phyloP scores from a whole-genome alignment of 1,284 basidiomycete species.

The Trichosporon coremiiforme region DNA sequence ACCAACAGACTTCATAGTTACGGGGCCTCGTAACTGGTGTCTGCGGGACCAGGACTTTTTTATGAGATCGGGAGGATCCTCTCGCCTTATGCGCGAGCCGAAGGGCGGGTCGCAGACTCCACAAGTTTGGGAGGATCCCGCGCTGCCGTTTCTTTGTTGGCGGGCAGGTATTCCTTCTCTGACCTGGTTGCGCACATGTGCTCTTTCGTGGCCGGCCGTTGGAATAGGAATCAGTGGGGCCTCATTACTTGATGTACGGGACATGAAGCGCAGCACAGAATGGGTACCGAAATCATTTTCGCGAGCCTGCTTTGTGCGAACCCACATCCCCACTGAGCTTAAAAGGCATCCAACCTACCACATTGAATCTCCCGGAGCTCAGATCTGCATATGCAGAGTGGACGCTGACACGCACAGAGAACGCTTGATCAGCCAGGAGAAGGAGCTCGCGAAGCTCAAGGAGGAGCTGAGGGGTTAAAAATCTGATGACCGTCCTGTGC shows the following conservation, averaged over 20 bases:
- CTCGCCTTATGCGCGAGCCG: neutral
- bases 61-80: neutral
- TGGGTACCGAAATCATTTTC: neutral
- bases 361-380: no score
- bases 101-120: neutral
- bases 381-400: neutral
- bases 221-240: slow-evolving; percentile 7
- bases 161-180: neutral
- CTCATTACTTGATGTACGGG: neutral
- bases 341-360: neutral
- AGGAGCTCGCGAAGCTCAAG: slow-evolving; percentile 40
- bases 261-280: neutral
- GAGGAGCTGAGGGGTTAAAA: slow-evolving; percentile 27
- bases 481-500: neutral
- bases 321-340: neutral
- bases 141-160: slow-evolving; percentile 6
- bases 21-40: slow-evolving; percentile 15
- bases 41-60: slow-evolving; percentile 7
- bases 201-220: neutral
- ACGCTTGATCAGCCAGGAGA: slow-evolving; percentile 62
- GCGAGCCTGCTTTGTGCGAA: neutral
- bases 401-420: slow-evolving; percentile 35
- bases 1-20: slow-evolving; percentile 15
- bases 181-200: slow-evolving; percentile 5
- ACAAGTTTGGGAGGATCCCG: neutral